phyloP scores from a whole-genome alignment of 352 stramenopile genomes.

The Phytophthora fragariaefolia region DNA sequence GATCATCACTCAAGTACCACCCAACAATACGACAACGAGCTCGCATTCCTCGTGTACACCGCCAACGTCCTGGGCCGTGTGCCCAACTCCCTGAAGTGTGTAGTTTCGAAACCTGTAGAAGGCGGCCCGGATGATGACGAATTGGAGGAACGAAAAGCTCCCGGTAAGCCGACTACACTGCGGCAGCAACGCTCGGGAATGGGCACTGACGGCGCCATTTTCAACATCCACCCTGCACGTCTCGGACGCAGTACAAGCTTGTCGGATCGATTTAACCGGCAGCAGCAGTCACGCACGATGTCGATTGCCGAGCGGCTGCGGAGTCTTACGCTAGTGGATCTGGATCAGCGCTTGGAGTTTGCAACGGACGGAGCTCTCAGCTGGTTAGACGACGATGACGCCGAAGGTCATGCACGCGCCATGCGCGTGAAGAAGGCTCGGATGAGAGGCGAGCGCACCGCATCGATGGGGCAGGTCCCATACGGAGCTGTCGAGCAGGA shows the following conservation, averaged over 20 bases:
- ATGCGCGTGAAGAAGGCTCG: conserved; percentile 52
- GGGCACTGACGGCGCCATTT: conserved; percentile 48
- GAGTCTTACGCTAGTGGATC: conserved; percentile 62
- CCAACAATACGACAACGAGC: conserved; percentile 65
- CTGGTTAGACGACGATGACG: conserved; percentile 67
- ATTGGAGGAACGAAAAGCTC: neutral
- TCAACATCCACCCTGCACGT: conserved; percentile 59
- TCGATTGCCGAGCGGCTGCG: conserved; percentile 64
- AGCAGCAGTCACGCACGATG: conserved; percentile 54
- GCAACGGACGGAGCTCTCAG: conserved; percentile 26
- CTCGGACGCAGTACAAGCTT: conserved; percentile 60
- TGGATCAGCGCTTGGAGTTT: conserved; percentile 56
- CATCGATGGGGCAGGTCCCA: conserved; percentile 34
- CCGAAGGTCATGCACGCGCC: conserved; percentile 35
- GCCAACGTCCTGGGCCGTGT: conserved; percentile 82
- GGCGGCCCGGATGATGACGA: conserved; percentile 20
- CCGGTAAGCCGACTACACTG: conserved; percentile 18
- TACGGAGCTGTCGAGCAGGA: conserved; percentile 79
- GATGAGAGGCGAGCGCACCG: conserved; percentile 35
- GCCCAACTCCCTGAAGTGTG: conserved; percentile 75
- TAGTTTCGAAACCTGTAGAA: conserved; percentile 35
- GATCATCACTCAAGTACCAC: conserved; percentile 61
- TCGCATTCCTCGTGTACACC: conserved; percentile 81
- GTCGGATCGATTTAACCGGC: conserved; percentile 63
- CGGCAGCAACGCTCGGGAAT: conserved; percentile 39